Conservation (phyloP, 139 green algal species). For the Chlorella vulgaris region DNA sequence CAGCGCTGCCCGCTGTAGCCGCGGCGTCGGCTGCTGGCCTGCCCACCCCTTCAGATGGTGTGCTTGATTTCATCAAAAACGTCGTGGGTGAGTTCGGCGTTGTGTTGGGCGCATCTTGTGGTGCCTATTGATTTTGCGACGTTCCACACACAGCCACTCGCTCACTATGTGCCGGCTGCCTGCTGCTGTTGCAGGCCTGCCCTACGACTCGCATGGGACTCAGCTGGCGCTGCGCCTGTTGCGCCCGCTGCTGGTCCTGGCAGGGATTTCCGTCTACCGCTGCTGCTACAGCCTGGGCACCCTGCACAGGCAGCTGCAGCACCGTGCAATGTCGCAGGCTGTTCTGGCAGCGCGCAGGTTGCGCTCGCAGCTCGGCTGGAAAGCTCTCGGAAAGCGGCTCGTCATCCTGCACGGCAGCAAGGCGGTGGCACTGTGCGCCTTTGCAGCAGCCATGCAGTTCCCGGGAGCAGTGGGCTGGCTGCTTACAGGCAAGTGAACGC, state of each 20-base stretch:
- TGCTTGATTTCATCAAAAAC: constrained; percentile 34
- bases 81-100: constrained; percentile 23
- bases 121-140: too few species aligned
- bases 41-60: not conserved
- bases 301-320: constrained; percentile 31
- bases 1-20: constrained; percentile 14
- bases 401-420: constrained; percentile 53
- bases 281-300: constrained; percentile 28
- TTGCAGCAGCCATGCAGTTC: constrained; percentile 47
- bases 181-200: not conserved
- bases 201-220: not conserved
- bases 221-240: constrained; percentile 38
- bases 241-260: constrained; percentile 36
- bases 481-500: constrained; percentile 28
- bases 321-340: not conserved
- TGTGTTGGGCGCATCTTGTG: constrained; percentile 14
- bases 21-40: constrained; percentile 5
- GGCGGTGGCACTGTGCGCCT: constrained; percentile 36
- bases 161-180: too few species aligned
- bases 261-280: not conserved
- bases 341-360: constrained; percentile 13
- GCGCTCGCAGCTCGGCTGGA: constrained; percentile 19
- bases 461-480: constrained; percentile 45
- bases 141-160: too few species aligned
- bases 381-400: constrained; percentile 35